These are phyloP conservation scores for Bimuria novae-zelandiae DNA, from an alignment of 2,329 filamentous ascomycete genomes.

Conservation along the genomic window DNA sequence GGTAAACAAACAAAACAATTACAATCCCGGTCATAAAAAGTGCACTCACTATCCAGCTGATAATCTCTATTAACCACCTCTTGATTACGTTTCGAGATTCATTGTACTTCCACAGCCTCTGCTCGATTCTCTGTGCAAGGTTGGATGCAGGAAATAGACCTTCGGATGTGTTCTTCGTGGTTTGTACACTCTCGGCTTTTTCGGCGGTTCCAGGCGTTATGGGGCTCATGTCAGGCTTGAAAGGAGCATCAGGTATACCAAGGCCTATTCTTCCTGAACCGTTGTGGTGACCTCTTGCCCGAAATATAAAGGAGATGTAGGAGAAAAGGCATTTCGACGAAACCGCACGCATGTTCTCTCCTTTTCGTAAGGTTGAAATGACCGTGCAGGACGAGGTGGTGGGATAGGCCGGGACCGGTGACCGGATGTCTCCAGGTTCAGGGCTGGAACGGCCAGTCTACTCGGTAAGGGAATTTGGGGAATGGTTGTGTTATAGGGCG, in stretches of 20 bases:
- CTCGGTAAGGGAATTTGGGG: not conserved
- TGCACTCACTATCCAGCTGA: conserved; percentile 21
- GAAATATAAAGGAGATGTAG: not conserved
- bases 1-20: conserved; percentile 9
- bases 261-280: conserved; percentile 3
- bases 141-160: conserved; percentile 9
- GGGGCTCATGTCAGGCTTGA: conserved; percentile 10
- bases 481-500: not conserved
- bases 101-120: conserved; percentile 18
- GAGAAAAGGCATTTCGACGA: conserved; percentile 11
- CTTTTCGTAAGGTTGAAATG: conserved; percentile 2
- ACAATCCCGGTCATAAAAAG: conserved; percentile 15
- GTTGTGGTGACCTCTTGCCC: not conserved
- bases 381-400: conserved; percentile 5
- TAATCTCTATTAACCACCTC: conserved; percentile 21
- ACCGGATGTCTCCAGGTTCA: conserved; percentile 9
- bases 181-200: not conserved
- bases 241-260: conserved; percentile 11
- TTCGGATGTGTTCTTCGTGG: not conserved
- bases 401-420: not conserved
- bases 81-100: conserved; percentile 16
- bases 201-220: conserved; percentile 11
- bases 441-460: conserved; percentile 6
- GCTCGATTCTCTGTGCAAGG: conserved; percentile 20
- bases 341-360: conserved; percentile 6